Base-by-base conservation (phyloP, 768 basidiomycete genomes). In the Gymnopilus junonius region DNA sequence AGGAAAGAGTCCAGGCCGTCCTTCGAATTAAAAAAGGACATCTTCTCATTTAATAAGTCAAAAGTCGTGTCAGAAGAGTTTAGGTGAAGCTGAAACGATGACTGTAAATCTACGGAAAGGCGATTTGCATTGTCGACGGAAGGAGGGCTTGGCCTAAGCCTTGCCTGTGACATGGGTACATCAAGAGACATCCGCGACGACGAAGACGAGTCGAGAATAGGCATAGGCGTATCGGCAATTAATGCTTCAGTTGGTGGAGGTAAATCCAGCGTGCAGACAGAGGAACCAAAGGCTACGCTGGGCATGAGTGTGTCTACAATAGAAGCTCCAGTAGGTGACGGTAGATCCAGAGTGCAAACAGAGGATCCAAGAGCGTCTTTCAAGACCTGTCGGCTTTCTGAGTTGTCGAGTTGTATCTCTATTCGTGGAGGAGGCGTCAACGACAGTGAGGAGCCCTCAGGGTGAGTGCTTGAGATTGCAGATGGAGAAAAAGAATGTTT, bases 1-100 rank as follows among this genome's bases (percentile, higher is more conserved):
- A 78, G 62, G 54, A 78, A 77, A 4, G 79, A 75, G 45, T 76
- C 77, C 64, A 69, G 66, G 15, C 72, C 76, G 63, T 67, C 69
- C 32, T 69, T 74, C 8, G 74, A 65, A 37, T 66, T 71, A 43
- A 84, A 76, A 63, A 85, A 82, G 0, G 83, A 84, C 54, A 85
- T 77, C 58, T 79, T 81, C 67, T 85, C 85, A 60, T 83, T 84
- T 58, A 86, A 67, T 35, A 86, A 65, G 66, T 86, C 83, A 67
- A 85, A 85, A 34, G 79, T 81, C 35, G 75, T 70, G n/a, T 84
- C 82, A 32, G 77, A 74, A 17, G 77, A 78, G 57, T 77, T 75
- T 35, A 83, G 70, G 39, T 84, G 82, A 29, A 84, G 57, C 14
- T 80, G 80, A 69, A 86, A 85, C 10, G 83, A 83, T 4, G 79